Percentiles rank a stretch among this genome's conserved stretches.
Conservation (phyloP, 441 rosid species). For the Euphorbia schlechtendalii region DNA sequence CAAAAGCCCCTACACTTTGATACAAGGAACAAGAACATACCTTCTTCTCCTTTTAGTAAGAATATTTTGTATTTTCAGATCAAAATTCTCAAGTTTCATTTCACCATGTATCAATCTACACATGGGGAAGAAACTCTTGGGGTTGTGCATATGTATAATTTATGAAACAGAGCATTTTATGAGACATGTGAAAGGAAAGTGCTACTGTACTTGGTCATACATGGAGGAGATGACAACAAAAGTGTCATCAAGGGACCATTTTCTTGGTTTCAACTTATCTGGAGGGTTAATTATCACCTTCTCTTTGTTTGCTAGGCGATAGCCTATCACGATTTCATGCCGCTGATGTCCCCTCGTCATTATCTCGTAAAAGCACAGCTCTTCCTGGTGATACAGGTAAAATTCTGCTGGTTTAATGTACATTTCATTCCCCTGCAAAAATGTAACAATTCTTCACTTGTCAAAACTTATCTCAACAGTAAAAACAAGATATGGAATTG, state of each 20-base stretch:
- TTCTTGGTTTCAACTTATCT: conserved; percentile 46
- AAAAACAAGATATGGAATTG: conserved; percentile 32
- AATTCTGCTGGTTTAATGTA: conserved; percentile 85
- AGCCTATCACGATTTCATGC: conserved; percentile 63
- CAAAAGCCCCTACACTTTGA: neutral
- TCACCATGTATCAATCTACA: neutral
- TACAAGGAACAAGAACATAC: neutral
- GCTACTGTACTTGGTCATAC: conserved; percentile 22
- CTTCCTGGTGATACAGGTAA: conserved; percentile 75
- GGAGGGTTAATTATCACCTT: conserved; percentile 69
- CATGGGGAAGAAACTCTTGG: neutral
- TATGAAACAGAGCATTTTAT: neutral
- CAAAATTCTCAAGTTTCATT: neutral
- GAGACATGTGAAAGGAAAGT: neutral
- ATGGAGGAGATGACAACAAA: conserved; percentile 56
- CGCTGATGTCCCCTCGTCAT: conserved; percentile 73
- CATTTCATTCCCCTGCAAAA: conserved; percentile 69
- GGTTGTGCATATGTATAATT: neutral
- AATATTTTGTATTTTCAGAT: neutral
- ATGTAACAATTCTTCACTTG: conserved; percentile 23
- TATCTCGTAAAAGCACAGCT: conserved; percentile 61
- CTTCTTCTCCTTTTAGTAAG: neutral
- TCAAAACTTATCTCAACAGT: conserved; percentile 24
- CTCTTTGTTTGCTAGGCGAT: conserved; percentile 55
- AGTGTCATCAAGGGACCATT: conserved; percentile 82